phyloP scores from a whole-genome alignment of 768 basidiomycete species.

The Rhodotorula paludigena region DNA sequence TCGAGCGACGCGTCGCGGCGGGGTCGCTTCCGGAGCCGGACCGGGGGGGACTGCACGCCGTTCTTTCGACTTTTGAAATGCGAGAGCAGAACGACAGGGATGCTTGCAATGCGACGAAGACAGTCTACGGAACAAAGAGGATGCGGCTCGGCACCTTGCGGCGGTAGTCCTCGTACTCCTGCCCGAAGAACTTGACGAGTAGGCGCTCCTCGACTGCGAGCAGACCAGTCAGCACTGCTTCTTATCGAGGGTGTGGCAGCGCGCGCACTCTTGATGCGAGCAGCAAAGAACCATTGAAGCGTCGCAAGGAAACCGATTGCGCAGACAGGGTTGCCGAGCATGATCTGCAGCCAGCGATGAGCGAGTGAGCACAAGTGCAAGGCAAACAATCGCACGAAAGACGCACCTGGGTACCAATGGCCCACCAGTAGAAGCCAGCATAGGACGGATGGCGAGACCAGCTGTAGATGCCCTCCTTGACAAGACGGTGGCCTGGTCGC shows the following conservation, averaged over 20 bases:
- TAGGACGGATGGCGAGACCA: conserved; percentile 91
- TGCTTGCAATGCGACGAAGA: background rate
- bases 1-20: background rate
- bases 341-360: conserved; percentile 47
- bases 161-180: conserved; percentile 74
- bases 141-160: conserved; percentile 75
- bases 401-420: conserved; percentile 71
- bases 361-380: background rate
- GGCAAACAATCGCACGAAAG: background rate
- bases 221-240: background rate
- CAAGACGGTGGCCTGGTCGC: conserved; percentile 66
- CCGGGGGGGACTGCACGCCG: background rate
- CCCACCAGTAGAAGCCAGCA: conserved; percentile 97
- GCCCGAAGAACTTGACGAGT: conserved; percentile 80
- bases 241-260: background rate
- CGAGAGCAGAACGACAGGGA: background rate
- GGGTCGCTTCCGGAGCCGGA: background rate
- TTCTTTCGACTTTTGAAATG: too few species aligned
- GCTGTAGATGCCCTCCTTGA: conserved; percentile 85
- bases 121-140: conserved; percentile 65
- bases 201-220: conserved; percentile 71
- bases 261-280: conserved; percentile 67
- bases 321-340: conserved; percentile 77
- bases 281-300: conserved; percentile 81
- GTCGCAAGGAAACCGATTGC: conserved; percentile 62